A percentile compares a stretch with the other conserved stretches of the same genome.
Evolutionary conservation across 176 grass and related monocot species (phyloP).

Genomic region (Echinochloa phyllopogon): DNA sequence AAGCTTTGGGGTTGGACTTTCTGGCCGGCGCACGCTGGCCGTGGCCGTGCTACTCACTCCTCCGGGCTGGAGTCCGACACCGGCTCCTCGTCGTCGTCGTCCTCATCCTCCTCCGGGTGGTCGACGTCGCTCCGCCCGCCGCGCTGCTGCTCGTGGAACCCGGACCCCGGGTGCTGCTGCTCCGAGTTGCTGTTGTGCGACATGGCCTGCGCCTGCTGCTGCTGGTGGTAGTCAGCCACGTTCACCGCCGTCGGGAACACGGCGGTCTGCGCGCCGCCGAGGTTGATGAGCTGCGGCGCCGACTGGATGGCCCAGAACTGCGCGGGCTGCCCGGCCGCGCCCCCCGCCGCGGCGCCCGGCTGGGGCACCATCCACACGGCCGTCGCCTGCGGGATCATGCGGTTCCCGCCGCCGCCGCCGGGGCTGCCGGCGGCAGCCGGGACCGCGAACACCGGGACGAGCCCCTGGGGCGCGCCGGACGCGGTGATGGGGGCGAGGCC

Average conservation of each 20-base stretch:
- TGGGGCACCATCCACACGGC: slow-evolving; percentile 89
- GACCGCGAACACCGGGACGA: slow-evolving; percentile 79
- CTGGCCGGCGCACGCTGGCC: neutral
- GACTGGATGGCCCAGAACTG: slow-evolving; percentile 86
- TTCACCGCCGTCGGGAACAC: slow-evolving; percentile 42
- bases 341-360: slow-evolving; percentile 29
- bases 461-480: slow-evolving; percentile 45
- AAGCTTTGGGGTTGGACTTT: slow-evolving; percentile 53
- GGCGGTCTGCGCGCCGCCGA: slow-evolving; percentile 56
- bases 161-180: slow-evolving; percentile 39
- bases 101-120: slow-evolving; percentile 60
- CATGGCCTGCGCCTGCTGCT: slow-evolving; percentile 33
- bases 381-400: slow-evolving; percentile 77
- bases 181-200: slow-evolving; percentile 43
- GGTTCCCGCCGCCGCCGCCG: slow-evolving; percentile 10
- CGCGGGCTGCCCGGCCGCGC: slow-evolving; percentile 39
- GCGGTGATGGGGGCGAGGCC: slow-evolving; percentile 71
- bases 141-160: slow-evolving; percentile 45
- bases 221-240: slow-evolving; percentile 45
- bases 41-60: slow-evolving; percentile 10
- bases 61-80: slow-evolving; percentile 78
- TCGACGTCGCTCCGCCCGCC: slow-evolving; percentile 12
- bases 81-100: slow-evolving; percentile 67
- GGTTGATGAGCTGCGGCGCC: slow-evolving; percentile 73
- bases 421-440: slow-evolving; percentile 39